These are phyloP conservation scores for Moniliella sp. DNA, from an alignment of 1,284 basidiomycete species.

Conservation along the genomic window DNA sequence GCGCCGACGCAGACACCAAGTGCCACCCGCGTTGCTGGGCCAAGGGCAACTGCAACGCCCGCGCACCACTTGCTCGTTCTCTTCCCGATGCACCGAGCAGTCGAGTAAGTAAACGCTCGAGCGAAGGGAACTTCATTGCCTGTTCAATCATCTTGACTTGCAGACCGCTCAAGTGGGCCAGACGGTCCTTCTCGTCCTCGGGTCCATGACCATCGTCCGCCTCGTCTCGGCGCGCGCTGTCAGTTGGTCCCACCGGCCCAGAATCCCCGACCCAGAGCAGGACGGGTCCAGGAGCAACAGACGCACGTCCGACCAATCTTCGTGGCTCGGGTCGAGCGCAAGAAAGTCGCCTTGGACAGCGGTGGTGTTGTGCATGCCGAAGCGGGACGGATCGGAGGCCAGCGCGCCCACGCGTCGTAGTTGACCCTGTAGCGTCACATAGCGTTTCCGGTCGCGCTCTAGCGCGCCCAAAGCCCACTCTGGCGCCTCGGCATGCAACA, in stretches of 20 bases:
- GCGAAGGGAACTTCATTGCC: constrained; percentile 62
- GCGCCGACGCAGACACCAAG: constrained; percentile 11
- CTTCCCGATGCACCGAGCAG: constrained; percentile 75
- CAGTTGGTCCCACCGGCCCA: constrained; percentile 26
- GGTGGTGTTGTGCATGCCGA: constrained; percentile 7
- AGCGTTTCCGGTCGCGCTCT: constrained; percentile 12
- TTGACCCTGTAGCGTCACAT: constrained; percentile 7
- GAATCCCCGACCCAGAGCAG: constrained; percentile 25
- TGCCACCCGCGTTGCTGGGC: constrained; percentile 11
- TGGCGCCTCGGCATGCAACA: constrained; percentile 32
- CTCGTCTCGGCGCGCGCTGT: no score
- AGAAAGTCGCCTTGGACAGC: constrained; percentile 17
- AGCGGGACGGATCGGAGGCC: no score
- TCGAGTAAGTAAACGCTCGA: constrained; percentile 73
- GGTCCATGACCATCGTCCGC: no score
- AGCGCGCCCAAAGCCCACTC: constrained; percentile 8
- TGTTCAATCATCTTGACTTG: constrained; percentile 82
- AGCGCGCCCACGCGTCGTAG: constrained; percentile 6
- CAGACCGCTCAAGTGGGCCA: constrained; percentile 14
- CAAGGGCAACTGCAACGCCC: constrained; percentile 9
- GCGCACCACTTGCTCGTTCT: constrained; percentile 64
- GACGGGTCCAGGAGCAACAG: constrained; percentile 26
- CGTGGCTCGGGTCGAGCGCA: constrained; percentile 6
- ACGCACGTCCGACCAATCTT: constrained; percentile 6
- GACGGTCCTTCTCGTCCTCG: constrained; percentile 1